A percentile compares a stretch with the other conserved stretches of the same genome.
Evolutionary conservation across 2,329 filamentous ascomycete species (phyloP).

Genomic region (Lasiodiplodia hormozganensis): DNA sequence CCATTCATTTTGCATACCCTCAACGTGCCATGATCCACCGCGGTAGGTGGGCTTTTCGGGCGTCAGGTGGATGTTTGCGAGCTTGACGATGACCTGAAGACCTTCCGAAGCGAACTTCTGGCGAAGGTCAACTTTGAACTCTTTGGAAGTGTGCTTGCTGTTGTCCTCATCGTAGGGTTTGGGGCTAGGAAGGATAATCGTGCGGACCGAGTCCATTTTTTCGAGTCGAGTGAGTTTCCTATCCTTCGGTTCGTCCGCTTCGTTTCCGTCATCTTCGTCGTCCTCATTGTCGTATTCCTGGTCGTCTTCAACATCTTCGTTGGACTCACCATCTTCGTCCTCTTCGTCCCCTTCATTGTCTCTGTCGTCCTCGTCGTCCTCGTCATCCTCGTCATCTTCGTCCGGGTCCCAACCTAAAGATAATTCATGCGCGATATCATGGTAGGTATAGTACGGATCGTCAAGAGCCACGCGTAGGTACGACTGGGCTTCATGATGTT

Average conservation of each 20-base stretch:
- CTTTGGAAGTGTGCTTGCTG: background rate
- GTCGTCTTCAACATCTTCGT: background rate
- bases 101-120: constrained; percentile 50
- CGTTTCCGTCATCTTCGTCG: background rate
- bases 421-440: background rate
- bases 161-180: background rate
- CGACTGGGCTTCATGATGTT: background rate
- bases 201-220: background rate
- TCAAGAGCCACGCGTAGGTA: background rate
- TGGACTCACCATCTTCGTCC: too few species aligned
- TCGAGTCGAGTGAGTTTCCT: background rate
- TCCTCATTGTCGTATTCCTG: background rate
- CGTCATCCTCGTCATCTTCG: background rate
- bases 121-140: constrained; percentile 30
- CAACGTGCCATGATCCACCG: constrained; percentile 61
- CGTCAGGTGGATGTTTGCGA: constrained; percentile 63
- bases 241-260: background rate
- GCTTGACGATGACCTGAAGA: constrained; percentile 67
- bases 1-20: constrained; percentile 61
- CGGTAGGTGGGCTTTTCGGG: constrained; percentile 62
- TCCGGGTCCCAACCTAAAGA: too few species aligned
- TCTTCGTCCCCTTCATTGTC: too few species aligned
- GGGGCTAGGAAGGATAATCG: background rate
- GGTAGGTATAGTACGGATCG: background rate
- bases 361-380: background rate